Evolutionary conservation across 1,284 basidiomycete species (phyloP).

Genomic region (Trichosporon faecale): DNA sequence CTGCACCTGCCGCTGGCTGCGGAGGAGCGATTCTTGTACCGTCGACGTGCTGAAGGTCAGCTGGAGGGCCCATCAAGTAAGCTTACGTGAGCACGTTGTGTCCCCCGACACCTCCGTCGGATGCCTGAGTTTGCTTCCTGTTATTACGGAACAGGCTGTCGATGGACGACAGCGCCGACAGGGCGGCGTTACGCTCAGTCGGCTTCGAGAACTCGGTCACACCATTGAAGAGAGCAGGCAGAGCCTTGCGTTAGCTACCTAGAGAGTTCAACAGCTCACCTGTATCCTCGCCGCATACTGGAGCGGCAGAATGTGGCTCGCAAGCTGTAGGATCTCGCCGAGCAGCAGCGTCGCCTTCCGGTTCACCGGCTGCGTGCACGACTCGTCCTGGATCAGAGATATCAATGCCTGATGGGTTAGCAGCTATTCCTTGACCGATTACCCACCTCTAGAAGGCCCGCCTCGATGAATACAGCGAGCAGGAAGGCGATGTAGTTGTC

Average conservation of each 20-base stretch:
- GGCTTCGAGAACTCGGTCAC: slow-evolving; percentile 71
- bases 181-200: slow-evolving; percentile 67
- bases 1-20: slow-evolving; percentile 86
- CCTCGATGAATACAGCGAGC: slow-evolving; percentile 78
- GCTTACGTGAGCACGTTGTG: slow-evolving; percentile 12
- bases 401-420: slow-evolving; percentile 65
- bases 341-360: slow-evolving; percentile 89
- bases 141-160: slow-evolving; percentile 87
- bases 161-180: slow-evolving; percentile 78
- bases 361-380: slow-evolving; percentile 61
- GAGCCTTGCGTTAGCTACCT: slow-evolving; percentile 57
- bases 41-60: slow-evolving; percentile 14
- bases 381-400: slow-evolving; percentile 67
- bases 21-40: slow-evolving; percentile 72
- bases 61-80: not conserved
- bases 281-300: slow-evolving; percentile 78
- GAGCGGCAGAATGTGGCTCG: slow-evolving; percentile 83
- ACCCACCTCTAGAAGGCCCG: slow-evolving; percentile 76
- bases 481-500: slow-evolving; percentile 94
- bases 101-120: not conserved
- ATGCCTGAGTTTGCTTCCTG: slow-evolving; percentile 19
- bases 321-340: slow-evolving; percentile 82
- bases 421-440: slow-evolving; percentile 34
- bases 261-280: slow-evolving; percentile 51
- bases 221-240: slow-evolving; percentile 80